Percentiles rank a stretch among this genome's conserved stretches.
phyloP scores from a whole-genome alignment of 106 monocot species.

The Dactylorhiza incarnata region DNA sequence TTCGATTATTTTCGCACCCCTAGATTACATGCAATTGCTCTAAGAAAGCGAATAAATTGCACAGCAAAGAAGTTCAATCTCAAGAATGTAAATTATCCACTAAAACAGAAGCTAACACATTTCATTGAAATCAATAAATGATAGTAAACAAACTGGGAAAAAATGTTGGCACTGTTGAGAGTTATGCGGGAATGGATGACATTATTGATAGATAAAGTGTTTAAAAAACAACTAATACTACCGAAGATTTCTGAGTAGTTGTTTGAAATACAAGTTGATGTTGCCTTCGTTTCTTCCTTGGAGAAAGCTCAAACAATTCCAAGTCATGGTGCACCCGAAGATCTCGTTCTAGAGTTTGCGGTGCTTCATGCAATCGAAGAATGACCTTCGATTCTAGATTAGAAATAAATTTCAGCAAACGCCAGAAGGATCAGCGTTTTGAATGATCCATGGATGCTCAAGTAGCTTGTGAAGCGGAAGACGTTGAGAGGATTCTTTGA shows the following conservation, averaged over 20 bases:
- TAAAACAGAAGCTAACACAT: neutral
- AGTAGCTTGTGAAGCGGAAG: constrained; percentile 89
- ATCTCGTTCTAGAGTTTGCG: too few species aligned
- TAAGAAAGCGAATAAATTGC: neutral
- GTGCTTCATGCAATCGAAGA: neutral
- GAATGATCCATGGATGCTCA: constrained; percentile 96
- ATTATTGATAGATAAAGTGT: too few species aligned
- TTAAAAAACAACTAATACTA: too few species aligned
- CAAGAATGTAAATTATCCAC: too few species aligned
- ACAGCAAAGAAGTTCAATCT: too few species aligned
- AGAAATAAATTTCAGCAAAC: constrained; percentile 38
- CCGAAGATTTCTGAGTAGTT: too few species aligned
- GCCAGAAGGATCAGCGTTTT: constrained; percentile 88
- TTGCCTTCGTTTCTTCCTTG: too few species aligned
- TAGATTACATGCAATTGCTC: neutral
- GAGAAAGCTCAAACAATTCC: too few species aligned
- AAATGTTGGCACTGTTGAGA: neutral
- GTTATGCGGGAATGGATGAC: too few species aligned
- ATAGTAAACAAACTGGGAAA: neutral
- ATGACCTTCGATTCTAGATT: neutral
- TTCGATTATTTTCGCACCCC: too few species aligned
- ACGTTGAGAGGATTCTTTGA: constrained; percentile 70
- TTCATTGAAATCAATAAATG: neutral
- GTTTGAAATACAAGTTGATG: too few species aligned
- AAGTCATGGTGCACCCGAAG: too few species aligned